These are phyloP conservation scores for Debaryomyces fabryi DNA, from an alignment of 1,139 yeast species.

Conservation along the genomic window DNA sequence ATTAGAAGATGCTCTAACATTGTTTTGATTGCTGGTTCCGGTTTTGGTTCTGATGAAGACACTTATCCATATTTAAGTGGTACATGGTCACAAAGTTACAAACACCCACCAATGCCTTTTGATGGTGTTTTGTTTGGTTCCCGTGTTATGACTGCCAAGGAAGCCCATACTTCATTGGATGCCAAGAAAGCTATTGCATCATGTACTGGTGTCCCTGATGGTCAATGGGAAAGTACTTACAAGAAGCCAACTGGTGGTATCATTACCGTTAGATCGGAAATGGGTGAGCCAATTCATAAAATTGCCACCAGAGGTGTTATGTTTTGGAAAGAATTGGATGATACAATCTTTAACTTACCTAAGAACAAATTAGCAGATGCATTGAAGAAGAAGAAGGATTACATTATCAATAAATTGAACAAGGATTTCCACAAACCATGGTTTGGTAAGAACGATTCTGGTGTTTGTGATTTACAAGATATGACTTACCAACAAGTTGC, in stretches of 20 bases:
- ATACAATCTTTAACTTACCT: constrained; percentile 87
- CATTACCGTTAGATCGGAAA: constrained; percentile 93
- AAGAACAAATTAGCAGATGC: constrained; percentile 86
- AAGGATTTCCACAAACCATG: constrained; percentile 97
- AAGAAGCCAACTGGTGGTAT: constrained; percentile 97
- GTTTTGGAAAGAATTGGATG: constrained; percentile 97
- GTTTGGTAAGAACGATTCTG: constrained; percentile 79
- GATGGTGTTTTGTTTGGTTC: constrained; percentile 97
- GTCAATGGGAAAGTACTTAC: constrained; percentile 91
- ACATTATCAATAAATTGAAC: constrained; percentile 81
- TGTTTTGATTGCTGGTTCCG: constrained; percentile 93
- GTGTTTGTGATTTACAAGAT: constrained; percentile 89
- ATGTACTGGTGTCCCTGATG: constrained; percentile 87
- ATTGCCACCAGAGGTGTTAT: constrained; percentile 97
- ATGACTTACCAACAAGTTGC: constrained; percentile 96
- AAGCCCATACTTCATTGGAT: constrained; percentile 89
- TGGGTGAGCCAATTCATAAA: constrained; percentile 99
- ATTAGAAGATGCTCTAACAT: constrained; percentile 91
- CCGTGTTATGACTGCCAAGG: constrained; percentile 96
- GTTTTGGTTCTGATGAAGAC: constrained; percentile 96
- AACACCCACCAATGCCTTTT: constrained; percentile 98
- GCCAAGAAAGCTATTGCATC: constrained; percentile 92
- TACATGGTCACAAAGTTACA: constrained; percentile 82
- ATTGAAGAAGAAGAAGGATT: constrained; percentile 78
- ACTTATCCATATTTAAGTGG: constrained; percentile 98